phyloP scores from a whole-genome alignment of 2,329 filamentous ascomycete genomes.

The Thelonectria discophora region DNA sequence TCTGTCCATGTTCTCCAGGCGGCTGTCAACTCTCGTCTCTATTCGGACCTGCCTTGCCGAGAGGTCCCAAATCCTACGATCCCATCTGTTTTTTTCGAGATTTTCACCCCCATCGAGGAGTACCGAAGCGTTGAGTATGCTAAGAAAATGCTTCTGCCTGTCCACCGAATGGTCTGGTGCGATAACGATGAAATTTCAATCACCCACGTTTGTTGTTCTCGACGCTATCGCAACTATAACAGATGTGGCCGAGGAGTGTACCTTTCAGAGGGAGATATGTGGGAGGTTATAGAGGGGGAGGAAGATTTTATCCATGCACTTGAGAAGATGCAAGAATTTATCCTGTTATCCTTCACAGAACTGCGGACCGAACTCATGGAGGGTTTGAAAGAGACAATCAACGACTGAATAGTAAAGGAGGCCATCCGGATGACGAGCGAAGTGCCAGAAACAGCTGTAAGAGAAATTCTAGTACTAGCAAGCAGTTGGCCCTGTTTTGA shows the following conservation, averaged over 20 bases:
- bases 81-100: background rate
- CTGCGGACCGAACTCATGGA: background rate
- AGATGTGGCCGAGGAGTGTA: background rate
- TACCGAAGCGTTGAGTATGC: background rate
- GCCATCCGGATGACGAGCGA: too few relatives aligned
- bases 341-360: too few relatives aligned
- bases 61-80: background rate
- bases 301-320: background rate
- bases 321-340: background rate
- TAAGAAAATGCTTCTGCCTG: background rate
- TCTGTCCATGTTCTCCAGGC: slow-evolving; percentile 7
- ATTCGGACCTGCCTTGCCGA: background rate
- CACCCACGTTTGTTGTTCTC: background rate
- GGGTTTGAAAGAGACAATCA: background rate
- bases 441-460: too few relatives aligned
- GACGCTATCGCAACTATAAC: background rate
- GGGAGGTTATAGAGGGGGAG: slow-evolving; percentile 6
- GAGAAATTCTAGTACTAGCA: background rate
- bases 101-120: background rate
- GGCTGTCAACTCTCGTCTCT: slow-evolving; percentile 3
- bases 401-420: background rate
- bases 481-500: too few relatives aligned
- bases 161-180: background rate
- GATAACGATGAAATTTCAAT: background rate
- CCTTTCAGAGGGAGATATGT: background rate